phyloP scores from a whole-genome alignment of 2,329 filamentous ascomycete genomes.

The Pyricularia sp. region DNA sequence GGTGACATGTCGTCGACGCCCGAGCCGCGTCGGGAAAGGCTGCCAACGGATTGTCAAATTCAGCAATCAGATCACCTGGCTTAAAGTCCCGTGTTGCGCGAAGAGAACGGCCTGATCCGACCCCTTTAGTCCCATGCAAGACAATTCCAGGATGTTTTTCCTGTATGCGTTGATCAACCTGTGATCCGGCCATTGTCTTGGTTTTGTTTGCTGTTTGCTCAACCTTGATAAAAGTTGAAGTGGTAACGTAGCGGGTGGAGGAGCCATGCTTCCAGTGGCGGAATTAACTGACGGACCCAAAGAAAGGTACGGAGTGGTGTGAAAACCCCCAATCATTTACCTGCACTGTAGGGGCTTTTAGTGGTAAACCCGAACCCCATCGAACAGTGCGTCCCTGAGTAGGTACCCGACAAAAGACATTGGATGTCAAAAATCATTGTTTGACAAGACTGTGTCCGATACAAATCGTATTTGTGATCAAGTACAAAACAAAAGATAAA shows the following conservation, averaged over 20 bases:
- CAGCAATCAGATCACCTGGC: slow-evolving; percentile 35
- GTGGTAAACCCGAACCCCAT: neutral
- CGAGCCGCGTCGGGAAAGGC: slow-evolving; percentile 36
- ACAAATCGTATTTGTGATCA: neutral
- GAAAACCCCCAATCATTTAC: neutral
- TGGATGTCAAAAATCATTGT: neutral
- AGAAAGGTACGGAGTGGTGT: neutral
- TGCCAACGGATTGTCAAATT: slow-evolving; percentile 33
- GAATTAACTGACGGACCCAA: neutral
- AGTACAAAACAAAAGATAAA: neutral
- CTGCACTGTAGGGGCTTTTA: neutral
- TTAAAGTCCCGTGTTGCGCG: slow-evolving; percentile 29
- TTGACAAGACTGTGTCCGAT: neutral
- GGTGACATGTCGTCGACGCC: slow-evolving; percentile 34
- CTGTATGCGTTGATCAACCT: neutral
- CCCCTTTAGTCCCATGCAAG: neutral
- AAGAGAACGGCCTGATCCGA: slow-evolving; percentile 27
- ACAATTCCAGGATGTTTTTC: slow-evolving; percentile 1
- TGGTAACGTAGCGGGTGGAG: neutral
- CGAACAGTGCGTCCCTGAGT: neutral
- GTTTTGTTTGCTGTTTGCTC: neutral
- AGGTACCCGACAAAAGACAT: neutral
- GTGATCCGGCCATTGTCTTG: neutral
- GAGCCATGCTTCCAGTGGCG: neutral
- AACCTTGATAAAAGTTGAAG: neutral